Base-by-base conservation (phyloP, 371 early-diverging fungal genomes). In the Mucor irregularis region DNA sequence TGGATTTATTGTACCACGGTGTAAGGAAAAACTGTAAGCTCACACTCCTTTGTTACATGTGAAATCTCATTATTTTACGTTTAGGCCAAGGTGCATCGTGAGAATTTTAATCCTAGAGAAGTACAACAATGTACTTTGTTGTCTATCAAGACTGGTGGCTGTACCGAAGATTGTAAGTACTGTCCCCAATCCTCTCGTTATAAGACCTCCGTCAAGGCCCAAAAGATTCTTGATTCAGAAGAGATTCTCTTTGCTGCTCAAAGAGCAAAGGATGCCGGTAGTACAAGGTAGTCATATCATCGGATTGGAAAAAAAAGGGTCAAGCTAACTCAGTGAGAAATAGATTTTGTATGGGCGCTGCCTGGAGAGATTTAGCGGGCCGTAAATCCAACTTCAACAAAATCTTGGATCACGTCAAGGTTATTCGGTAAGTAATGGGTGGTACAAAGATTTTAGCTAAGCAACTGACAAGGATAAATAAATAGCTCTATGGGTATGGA, bases 121-220 rank as follows among this genome's bases (percentile, higher is more conserved):
- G 90, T 92, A 14, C 93, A 92, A 64, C 91, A 90, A 61, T 90
- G 89, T 72, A 92, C 93, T 6, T 76, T 92, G 7, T 60, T 91
- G 42, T 86, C 86, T 53, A 91, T 92, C 78, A 92, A 92, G 72
- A 90, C 93, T n/a, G 93, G 93, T 59, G 93, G 93, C 7, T 92
- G 93, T 68, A 79, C 86, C 14, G 93, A 92, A 69, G 93, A 92
- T 63, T 92, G 93, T 73, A 80, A 90, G 49, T 92, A 92, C 67
- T 92, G 93, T 67, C 90, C 86, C 19, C 93, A 92, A 62, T 92
- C 93, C 4, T 90, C 90, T 22, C 74, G 76, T 29, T 82, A 92
- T 70, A 80, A 84, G 47, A 92, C 93, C 11, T 66, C 53, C 5
- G 90, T 90, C 49, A 83, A 88, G 70, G 90, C 90, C 6, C 75